phyloP scores from a whole-genome alignment of 202 grass and related monocot genomes.

The Panicum hallii region DNA sequence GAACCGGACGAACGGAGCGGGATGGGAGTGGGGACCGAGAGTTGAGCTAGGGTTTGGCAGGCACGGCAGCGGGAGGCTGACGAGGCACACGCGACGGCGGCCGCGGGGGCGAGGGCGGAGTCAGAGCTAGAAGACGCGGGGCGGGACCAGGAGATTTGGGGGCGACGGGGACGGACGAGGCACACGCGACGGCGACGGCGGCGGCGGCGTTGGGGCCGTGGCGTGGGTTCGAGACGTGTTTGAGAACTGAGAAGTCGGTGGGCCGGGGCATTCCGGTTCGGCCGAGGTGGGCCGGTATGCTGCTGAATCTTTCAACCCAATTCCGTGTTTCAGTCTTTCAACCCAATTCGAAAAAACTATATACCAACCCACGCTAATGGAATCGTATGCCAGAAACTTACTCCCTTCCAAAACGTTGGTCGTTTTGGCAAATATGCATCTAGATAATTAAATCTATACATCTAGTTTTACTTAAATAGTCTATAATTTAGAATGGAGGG shows the following conservation, averaged over 20 bases:
- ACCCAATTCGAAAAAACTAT: no score
- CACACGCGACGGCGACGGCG: not conserved
- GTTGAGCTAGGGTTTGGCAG: conserved; percentile 20
- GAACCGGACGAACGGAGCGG: not conserved
- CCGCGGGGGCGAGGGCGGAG: not conserved
- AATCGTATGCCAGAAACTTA: no score
- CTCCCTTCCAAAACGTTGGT: no score
- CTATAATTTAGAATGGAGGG: no score
- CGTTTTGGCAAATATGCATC: no score
- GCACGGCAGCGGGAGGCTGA: not conserved
- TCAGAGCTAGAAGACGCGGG: not conserved
- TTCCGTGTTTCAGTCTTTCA: no score
- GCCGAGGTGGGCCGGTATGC: no score
- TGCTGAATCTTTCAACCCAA: no score
- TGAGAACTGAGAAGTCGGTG: not conserved
- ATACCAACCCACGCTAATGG: no score
- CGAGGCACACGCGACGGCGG: not conserved
- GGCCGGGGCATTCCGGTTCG: not conserved
- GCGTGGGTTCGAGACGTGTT: not conserved
- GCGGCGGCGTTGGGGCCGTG: not conserved
- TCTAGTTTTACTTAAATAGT: no score
- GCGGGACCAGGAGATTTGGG: not conserved
- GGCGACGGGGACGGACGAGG: not conserved
- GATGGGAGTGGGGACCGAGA: not conserved
- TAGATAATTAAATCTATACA: no score